Percentiles rank a stretch among this genome's conserved stretches.
Evolutionary conservation across 2,329 filamentous ascomycete genomes (phyloP).

Genomic region (Fusarium pseudonygamai): DNA sequence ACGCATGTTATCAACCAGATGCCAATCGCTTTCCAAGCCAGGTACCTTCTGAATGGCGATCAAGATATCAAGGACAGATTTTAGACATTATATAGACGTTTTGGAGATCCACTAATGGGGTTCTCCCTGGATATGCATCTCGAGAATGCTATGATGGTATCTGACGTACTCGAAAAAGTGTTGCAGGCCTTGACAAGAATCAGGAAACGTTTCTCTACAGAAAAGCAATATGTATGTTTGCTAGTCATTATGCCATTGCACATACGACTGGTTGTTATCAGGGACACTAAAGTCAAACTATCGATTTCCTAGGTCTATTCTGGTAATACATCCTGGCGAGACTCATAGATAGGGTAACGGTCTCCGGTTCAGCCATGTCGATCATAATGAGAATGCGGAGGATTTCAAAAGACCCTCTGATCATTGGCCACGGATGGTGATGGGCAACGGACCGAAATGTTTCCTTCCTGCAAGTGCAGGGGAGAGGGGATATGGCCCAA

Average conservation of each 20-base stretch:
- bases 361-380: not conserved
- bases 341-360: not conserved
- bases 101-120: not conserved
- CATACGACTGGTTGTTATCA: not conserved
- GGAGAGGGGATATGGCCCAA: not conserved
- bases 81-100: not conserved
- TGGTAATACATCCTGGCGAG: not conserved
- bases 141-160: not conserved
- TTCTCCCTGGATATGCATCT: too few species aligned
- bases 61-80: too few species aligned
- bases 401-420: not conserved
- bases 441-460: not conserved
- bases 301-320: constrained; percentile 1
- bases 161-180: constrained; percentile 9
- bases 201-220: not conserved
- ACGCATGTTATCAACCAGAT: not conserved
- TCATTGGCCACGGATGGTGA: not conserved
- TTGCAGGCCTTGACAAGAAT: not conserved
- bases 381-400: constrained; percentile 4
- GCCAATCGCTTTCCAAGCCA: not conserved
- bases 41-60: too few species aligned
- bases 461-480: not conserved
- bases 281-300: constrained; percentile 5
- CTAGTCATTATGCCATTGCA: not conserved
- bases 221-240: not conserved